phyloP scores from a whole-genome alignment of 2,329 filamentous ascomycete genomes.

The Ophiocordyceps sinensis region DNA sequence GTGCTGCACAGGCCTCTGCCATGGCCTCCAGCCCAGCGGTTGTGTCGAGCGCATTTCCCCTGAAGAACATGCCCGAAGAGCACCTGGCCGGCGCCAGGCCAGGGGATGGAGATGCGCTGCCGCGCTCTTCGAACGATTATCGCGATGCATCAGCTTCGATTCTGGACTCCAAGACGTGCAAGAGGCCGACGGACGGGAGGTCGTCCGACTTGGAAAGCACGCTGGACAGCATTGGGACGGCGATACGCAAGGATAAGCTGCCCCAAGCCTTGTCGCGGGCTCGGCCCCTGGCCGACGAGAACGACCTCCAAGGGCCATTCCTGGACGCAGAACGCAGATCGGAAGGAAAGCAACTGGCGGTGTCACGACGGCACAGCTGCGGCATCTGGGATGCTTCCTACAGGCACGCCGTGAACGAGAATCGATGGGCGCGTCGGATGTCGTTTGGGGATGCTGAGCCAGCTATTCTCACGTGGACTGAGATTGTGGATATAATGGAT shows the following conservation, averaged over 20 bases:
- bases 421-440: constrained; percentile 54
- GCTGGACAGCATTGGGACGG: constrained; percentile 19
- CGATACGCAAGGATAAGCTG: constrained; percentile 27
- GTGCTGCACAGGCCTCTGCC: constrained; percentile 7
- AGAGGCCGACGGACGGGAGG: constrained; percentile 9
- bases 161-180: constrained; percentile 10
- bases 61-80: constrained; percentile 50
- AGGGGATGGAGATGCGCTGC: constrained; percentile 14
- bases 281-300: constrained; percentile 43
- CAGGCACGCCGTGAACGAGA: constrained; percentile 31
- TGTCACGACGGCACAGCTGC: constrained; percentile 50
- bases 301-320: constrained; percentile 41
- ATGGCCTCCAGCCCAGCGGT: constrained; percentile 23
- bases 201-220: constrained; percentile 11
- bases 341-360: constrained; percentile 27
- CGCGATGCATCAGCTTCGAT: constrained; percentile 11
- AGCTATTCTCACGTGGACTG: constrained; percentile 54
- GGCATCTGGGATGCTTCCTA: constrained; percentile 17
- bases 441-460: constrained; percentile 67
- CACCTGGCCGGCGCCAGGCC: constrained; percentile 30
- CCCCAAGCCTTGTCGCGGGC: constrained; percentile 37
- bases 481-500: constrained; percentile 29
- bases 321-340: constrained; percentile 31
- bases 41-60: constrained; percentile 40
- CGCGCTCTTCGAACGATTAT: constrained; percentile 10